phyloP scores from a whole-genome alignment of 208 protist genomes.

The Leishmania arabica region DNA sequence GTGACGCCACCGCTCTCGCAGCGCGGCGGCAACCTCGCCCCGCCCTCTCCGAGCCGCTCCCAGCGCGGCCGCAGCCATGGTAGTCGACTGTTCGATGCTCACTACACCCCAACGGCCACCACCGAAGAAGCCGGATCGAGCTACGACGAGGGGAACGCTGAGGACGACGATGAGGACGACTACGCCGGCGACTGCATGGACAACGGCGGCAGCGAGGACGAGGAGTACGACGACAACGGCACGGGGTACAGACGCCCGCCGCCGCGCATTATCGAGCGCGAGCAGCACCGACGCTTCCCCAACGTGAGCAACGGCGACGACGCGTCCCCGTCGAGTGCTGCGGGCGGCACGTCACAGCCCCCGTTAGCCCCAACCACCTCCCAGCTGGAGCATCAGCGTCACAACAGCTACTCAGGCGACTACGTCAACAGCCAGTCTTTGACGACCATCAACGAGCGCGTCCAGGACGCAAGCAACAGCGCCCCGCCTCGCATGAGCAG shows the following conservation, averaged over 20 bases:
- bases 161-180: conserved; percentile 25
- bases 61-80: conserved; percentile 35
- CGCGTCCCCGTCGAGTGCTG: conserved; percentile 3
- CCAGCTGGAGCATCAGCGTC: conserved; percentile 14
- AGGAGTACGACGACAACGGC: conserved; percentile 24
- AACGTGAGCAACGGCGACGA: conserved; percentile 17
- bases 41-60: conserved; percentile 39
- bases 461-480: background rate
- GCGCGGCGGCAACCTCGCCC: conserved; percentile 17
- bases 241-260: conserved; percentile 30
- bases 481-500: background rate
- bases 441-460: background rate
- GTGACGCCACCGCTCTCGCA: conserved; percentile 24
- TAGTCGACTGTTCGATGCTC: conserved; percentile 11
- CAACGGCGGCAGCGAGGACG: conserved; percentile 12
- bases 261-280: conserved; percentile 86
- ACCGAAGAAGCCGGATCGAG: conserved; percentile 77
- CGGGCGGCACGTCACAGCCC: conserved; percentile 2
- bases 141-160: conserved; percentile 39
- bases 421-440: background rate
- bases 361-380: background rate
- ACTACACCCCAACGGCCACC: conserved; percentile 69
- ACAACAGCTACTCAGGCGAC: conserved; percentile 13
- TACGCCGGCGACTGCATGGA: conserved; percentile 30
- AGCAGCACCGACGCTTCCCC: conserved; percentile 67